phyloP scores from a whole-genome alignment of 192 early-diverging fungal species.

The Lunasporangiospora selenospora region DNA sequence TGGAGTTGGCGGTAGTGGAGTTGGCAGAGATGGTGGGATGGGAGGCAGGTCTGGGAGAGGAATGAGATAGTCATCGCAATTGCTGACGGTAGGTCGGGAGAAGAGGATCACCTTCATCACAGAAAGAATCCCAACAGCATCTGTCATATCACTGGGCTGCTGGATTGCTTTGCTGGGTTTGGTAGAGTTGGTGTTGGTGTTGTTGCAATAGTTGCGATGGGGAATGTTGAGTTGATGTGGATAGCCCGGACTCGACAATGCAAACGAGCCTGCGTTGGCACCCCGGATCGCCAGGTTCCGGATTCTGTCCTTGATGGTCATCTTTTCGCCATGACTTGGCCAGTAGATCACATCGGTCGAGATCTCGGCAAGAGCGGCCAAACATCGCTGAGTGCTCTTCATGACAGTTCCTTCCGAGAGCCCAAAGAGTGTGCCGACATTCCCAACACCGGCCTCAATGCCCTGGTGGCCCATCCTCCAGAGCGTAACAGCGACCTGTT shows the following conservation, averaged over 20 bases:
- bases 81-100: slow-evolving; percentile 12
- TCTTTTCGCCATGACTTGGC: slow-evolving; percentile 20
- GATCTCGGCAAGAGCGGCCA: slow-evolving; percentile 27
- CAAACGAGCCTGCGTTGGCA: neutral
- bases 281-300: neutral
- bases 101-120: slow-evolving; percentile 12
- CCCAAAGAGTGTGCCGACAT: slow-evolving; percentile 33
- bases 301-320: slow-evolving; percentile 19
- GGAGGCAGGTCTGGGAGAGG: too few species aligned
- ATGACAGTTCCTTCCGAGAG: slow-evolving; percentile 36
- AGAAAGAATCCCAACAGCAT: slow-evolving; percentile 24
- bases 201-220: too few species aligned
- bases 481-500: slow-evolving; percentile 33
- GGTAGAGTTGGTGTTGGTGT: neutral
- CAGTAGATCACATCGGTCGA: slow-evolving; percentile 23
- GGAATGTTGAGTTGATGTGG: too few species aligned
- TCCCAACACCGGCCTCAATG: slow-evolving; percentile 18
- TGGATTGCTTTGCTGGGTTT: too few species aligned
- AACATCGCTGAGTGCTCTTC: slow-evolving; percentile 33
- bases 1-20: too few species aligned
- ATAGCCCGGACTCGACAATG: too few species aligned
- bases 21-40: too few species aligned
- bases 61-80: slow-evolving; percentile 13
- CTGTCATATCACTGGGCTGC: neutral
- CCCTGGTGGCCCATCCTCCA: slow-evolving; percentile 42